A percentile compares a stretch with the other conserved stretches of the same genome.
phyloP scores from a whole-genome alignment of 225 moss, liverwort and hornwort species.

The Anthoceros angustus region DNA sequence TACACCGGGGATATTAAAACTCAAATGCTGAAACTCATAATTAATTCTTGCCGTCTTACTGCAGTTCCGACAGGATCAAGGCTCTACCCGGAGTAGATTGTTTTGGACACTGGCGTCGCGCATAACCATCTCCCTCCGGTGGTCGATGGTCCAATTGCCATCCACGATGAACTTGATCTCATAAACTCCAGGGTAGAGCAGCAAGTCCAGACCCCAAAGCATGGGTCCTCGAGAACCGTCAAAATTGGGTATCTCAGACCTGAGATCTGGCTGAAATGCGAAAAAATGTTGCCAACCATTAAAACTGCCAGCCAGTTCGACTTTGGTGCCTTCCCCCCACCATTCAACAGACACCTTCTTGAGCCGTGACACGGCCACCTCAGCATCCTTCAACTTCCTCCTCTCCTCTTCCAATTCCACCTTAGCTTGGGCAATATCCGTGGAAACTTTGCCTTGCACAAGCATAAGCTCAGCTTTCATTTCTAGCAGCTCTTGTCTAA shows the following conservation, averaged over 20 bases:
- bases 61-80: slow-evolving; percentile 4
- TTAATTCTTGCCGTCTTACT: not conserved
- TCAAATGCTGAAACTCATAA: too few species aligned
- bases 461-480: slow-evolving; percentile 46
- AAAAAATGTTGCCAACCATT: slow-evolving; percentile 78
- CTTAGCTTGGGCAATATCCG: slow-evolving; percentile 63
- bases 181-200: slow-evolving; percentile 70
- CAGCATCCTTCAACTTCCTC: slow-evolving; percentile 38
- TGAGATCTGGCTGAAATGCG: slow-evolving; percentile 51
- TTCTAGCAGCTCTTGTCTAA: not conserved
- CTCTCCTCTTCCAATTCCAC: slow-evolving; percentile 52
- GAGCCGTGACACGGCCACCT: slow-evolving; percentile 52
- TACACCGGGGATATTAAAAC: too few species aligned
- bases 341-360: slow-evolving; percentile 79
- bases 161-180: slow-evolving; percentile 92
- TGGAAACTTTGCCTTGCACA: slow-evolving; percentile 50
- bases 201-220: slow-evolving; percentile 74
- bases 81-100: slow-evolving; percentile 63
- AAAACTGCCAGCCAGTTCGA: slow-evolving; percentile 88
- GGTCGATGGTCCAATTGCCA: slow-evolving; percentile 80
- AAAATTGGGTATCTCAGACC: slow-evolving; percentile 46
- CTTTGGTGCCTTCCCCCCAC: slow-evolving; percentile 80
- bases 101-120: slow-evolving; percentile 50
- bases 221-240: slow-evolving; percentile 53
- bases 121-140: slow-evolving; percentile 57